A percentile compares a stretch with the other conserved stretches of the same genome.
Conservation (phyloP, 163 green algal species). For the Scenedesmus sp. region DNA sequence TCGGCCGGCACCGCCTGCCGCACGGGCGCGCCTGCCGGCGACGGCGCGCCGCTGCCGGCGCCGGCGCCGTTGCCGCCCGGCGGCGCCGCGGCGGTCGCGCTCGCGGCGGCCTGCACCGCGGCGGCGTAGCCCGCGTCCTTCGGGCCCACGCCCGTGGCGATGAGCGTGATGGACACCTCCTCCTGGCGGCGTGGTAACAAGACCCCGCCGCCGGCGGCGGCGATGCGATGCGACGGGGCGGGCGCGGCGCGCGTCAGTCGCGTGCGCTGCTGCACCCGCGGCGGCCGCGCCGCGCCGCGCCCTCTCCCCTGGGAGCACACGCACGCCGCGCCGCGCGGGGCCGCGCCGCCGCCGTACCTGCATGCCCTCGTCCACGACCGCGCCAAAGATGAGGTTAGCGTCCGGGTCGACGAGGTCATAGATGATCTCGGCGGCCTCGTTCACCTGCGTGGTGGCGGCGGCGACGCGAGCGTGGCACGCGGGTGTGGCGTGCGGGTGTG, state of each 20-base stretch:
- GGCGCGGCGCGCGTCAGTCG: background rate
- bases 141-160: slow-evolving; percentile 85
- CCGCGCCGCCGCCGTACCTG: too few species aligned
- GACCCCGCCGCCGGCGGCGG: too few species aligned
- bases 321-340: too few species aligned
- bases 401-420: slow-evolving; percentile 91
- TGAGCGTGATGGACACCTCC: slow-evolving; percentile 90
- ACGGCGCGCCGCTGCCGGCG: slow-evolving; percentile 3
- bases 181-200: too few species aligned
- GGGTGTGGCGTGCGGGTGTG: too few species aligned
- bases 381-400: slow-evolving; percentile 96
- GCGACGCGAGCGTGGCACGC: too few species aligned
- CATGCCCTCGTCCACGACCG: slow-evolving; percentile 85
- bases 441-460: slow-evolving; percentile 84
- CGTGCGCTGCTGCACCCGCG: too few species aligned
- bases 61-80: slow-evolving; percentile 2
- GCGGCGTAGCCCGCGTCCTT: slow-evolving; percentile 19
- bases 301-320: too few species aligned
- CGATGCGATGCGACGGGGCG: background rate
- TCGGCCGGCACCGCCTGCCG: background rate
- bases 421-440: slow-evolving; percentile 93
- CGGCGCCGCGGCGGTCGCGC: too few species aligned
- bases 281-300: background rate
- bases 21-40: background rate
- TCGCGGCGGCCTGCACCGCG: background rate